Percentiles rank a stretch among this genome's conserved stretches.
These are phyloP conservation scores for Neurospora sp. DNA, from an alignment of 2,329 filamentous ascomycete species.

Conservation along the genomic window DNA sequence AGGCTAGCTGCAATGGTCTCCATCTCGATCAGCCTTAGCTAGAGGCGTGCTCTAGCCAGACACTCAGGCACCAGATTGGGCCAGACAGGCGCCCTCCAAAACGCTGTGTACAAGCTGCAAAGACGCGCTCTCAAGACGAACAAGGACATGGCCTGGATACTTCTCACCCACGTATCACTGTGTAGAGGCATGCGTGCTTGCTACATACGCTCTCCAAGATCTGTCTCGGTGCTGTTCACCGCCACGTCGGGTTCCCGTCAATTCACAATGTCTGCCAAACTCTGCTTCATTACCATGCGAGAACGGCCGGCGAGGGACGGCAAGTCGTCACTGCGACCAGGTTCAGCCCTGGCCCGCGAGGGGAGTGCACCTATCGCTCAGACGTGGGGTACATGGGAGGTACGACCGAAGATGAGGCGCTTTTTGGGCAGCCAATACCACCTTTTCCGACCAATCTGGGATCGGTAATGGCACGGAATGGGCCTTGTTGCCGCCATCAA, in stretches of 20 bases:
- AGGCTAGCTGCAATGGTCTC: not conserved
- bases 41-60: not conserved
- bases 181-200: slow-evolving; percentile 17
- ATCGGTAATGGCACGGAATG: not conserved
- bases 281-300: slow-evolving; percentile 4
- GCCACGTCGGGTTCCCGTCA: slow-evolving; percentile 20
- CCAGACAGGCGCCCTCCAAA: not conserved
- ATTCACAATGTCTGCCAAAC: slow-evolving; percentile 9
- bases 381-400: slow-evolving; percentile 11
- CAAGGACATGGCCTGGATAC: slow-evolving; percentile 16
- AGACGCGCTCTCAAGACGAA: slow-evolving; percentile 8
- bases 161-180: slow-evolving; percentile 12
- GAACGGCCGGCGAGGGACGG: slow-evolving; percentile 7
- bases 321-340: slow-evolving; percentile 15
- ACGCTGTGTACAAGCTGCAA: not conserved
- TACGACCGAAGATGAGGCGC: slow-evolving; percentile 9
- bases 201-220: slow-evolving; percentile 17
- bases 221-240: slow-evolving; percentile 21
- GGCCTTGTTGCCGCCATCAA: not conserved
- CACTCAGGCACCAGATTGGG: not conserved
- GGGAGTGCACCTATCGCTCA: slow-evolving; percentile 13
- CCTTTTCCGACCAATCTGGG: not conserved
- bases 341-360: slow-evolving; percentile 6
- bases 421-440: not conserved
- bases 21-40: not conserved